Evolutionary conservation across 306 rosid species (phyloP), one percentile per base, ranked within the genome.

Genomic region (Cicer arietinum): DNA sequence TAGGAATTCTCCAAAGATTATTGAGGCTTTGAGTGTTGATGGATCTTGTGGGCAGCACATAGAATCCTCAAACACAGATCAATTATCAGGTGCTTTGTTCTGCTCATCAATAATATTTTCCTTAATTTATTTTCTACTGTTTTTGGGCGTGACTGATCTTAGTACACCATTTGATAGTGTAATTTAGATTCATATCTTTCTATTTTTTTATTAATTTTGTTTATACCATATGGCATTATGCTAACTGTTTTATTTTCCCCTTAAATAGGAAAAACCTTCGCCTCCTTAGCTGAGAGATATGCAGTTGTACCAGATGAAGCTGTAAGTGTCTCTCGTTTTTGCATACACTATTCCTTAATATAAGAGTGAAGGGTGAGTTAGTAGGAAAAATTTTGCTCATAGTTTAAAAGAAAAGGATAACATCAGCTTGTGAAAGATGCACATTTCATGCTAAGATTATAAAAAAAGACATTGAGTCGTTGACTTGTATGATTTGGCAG

Each of bases 281-380:
- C 84, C 43, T 87, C 98, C 20, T 90, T 85, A 9, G 81, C 95
- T 3, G 92, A 79, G 86, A 89, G 97, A 90, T 94, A 94, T 81
- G 97, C 98, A 7, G 85, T 94, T 77, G 98, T 94, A 78, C 98
- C 98, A 9, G 97, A 89, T 80, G 98, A 94, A 87, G 58, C 87
- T 58, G 98, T 94, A 84, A 91, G 98, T 78, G 35, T 59, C 57
- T 59, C 57, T 71, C 35, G 20, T 69, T 56, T 42, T 61, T 47
- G 42, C 73, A 43, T 11, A 5, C 57, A 56, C 61, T 40, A 79
- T 25, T 64, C 11, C 44, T 72, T 3, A 30, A 40, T 43, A 48
- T 44, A 48, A 12, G 22, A 48, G 60, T 62, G 37, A 45, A 50
- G 58, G 78, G 47, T 11, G 51, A 71, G 58, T 40, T 56, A 17